Conservation (phyloP, 805 yeast genomes). For the Ogataea kodamae region DNA sequence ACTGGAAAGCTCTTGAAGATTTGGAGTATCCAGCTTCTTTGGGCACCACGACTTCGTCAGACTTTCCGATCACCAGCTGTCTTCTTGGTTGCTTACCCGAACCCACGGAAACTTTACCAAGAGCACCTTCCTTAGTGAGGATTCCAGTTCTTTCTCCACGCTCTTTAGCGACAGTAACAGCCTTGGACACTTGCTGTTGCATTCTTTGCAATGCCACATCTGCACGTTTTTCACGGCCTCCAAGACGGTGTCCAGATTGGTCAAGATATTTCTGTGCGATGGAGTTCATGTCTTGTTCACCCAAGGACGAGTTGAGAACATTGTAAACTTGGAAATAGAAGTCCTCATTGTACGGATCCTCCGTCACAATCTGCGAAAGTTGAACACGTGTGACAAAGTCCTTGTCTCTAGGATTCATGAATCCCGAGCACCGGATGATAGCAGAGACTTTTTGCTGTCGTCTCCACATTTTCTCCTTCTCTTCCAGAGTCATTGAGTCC, state of each 20-base stretch:
- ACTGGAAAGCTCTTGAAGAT: slow-evolving; percentile 47
- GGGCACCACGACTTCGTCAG: slow-evolving; percentile 27
- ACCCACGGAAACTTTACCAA: slow-evolving; percentile 80
- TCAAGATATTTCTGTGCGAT: slow-evolving; percentile 90
- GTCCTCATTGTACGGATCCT: slow-evolving; percentile 96
- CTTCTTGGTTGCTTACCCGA: slow-evolving; percentile 85
- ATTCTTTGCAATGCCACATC: slow-evolving; percentile 92
- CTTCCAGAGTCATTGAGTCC: slow-evolving; percentile 61
- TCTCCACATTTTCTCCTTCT: slow-evolving; percentile 58
- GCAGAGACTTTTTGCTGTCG: slow-evolving; percentile 75
- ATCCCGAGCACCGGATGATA: slow-evolving; percentile 79
- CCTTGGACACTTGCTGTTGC: slow-evolving; percentile 97
- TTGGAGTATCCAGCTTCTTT: slow-evolving; percentile 32
- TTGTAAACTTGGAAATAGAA: slow-evolving; percentile 92
- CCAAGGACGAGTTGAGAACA: slow-evolving; percentile 58
- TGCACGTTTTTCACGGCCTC: slow-evolving; percentile 79
- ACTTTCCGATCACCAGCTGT: slow-evolving; percentile 55
- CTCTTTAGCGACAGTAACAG: slow-evolving; percentile 92
- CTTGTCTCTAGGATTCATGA: slow-evolving; percentile 96
- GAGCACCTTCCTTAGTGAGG: slow-evolving; percentile 71
- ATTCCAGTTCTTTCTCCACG: slow-evolving; percentile 62
- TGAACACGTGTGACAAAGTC: slow-evolving; percentile 94
- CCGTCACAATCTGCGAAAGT: slow-evolving; percentile 91
- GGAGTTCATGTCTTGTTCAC: slow-evolving; percentile 61
- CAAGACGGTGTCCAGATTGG: slow-evolving; percentile 86